Evolutionary conservation across 2,329 filamentous ascomycete species (phyloP), one percentile per base, ranked within the genome.

Genomic region (Ceratocystis albifundus): DNA sequence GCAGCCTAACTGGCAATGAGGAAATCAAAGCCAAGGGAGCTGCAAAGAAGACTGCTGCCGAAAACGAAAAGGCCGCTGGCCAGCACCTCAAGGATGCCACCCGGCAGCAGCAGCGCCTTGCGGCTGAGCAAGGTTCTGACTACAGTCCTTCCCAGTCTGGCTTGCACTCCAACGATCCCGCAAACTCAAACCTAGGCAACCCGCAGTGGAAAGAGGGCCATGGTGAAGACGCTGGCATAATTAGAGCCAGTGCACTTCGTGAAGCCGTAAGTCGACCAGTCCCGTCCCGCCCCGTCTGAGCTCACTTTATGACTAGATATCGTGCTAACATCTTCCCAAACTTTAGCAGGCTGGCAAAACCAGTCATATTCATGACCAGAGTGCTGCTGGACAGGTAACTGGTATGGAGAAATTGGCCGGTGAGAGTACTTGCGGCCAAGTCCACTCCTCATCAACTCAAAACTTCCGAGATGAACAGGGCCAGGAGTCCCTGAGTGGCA

Each of bases 81-180:
- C 86, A 92, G 76, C 78, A 91, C 71, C 83, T 10, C 12, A 53
- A 28, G n/a, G 22, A 53, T 15, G 22, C 3, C 76, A 87, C 71
- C 91, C 82, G 82, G 41, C 86, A 82, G 41, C 86, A 92, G 75
- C 90, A 96, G 76, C 89, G 90, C 4, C 82, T 87, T 73, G 91
- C 91, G 17, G 92, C 96, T 77, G 72, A 94, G 59, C 85, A 77
- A 68, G 91, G 96, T 73, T 80, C 88, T 53, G 72, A n/a, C 12
- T n/a, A 30, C 28, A 32, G 36, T 5, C 28, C 28, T 4, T 7
- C 15, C 22, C 5, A 30, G 10, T 73, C 36, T 84, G 12, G 28
- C 28, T 20, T 3, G 55, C 12, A 3, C 12, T 41, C 10, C 10
- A 36, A 17, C 17, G 25, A 36, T 3, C 25, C 55, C 28, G 55